phyloP scores from a whole-genome alignment of 257 asterid genomes.

The Nicotiana attenuata region DNA sequence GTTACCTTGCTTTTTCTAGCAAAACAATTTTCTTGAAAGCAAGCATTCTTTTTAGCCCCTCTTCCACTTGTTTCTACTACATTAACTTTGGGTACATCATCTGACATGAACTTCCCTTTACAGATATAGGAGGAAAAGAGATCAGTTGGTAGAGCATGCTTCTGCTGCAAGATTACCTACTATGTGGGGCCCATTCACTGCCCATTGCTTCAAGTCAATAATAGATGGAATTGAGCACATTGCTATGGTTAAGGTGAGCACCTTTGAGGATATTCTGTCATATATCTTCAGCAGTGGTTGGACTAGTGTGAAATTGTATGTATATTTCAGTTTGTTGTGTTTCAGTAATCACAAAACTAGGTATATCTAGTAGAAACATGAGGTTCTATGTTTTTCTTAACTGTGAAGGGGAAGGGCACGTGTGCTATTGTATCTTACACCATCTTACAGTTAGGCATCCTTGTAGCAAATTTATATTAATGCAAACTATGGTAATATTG shows the following conservation, averaged over 20 bases:
- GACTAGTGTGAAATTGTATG: neutral
- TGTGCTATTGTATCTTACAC: neutral
- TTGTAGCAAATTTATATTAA: neutral
- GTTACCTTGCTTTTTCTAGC: neutral
- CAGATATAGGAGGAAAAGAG: slow-evolving; percentile 93
- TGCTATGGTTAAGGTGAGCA: slow-evolving; percentile 91
- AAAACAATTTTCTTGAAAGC: neutral
- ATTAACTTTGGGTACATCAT: neutral
- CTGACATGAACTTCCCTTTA: slow-evolving; percentile 21
- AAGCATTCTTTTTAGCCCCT: neutral
- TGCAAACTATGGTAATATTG: neutral
- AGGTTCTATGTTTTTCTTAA: neutral
- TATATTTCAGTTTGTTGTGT: neutral
- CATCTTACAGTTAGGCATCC: neutral
- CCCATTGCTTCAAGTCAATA: slow-evolving; percentile 75
- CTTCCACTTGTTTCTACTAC: neutral
- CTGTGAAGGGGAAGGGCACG: neutral
- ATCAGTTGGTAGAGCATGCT: slow-evolving; percentile 74
- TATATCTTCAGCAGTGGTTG: neutral
- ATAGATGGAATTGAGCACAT: slow-evolving; percentile 96
- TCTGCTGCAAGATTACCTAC: slow-evolving; percentile 95
- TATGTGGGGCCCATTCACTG: slow-evolving; percentile 89
- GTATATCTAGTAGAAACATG: neutral
- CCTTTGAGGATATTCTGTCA: neutral
- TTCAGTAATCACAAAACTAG: neutral